A percentile compares a stretch with the other conserved stretches of the same genome.
phyloP scores from a whole-genome alignment of 1,284 basidiomycete species.

The Microbotryum intermedium region DNA sequence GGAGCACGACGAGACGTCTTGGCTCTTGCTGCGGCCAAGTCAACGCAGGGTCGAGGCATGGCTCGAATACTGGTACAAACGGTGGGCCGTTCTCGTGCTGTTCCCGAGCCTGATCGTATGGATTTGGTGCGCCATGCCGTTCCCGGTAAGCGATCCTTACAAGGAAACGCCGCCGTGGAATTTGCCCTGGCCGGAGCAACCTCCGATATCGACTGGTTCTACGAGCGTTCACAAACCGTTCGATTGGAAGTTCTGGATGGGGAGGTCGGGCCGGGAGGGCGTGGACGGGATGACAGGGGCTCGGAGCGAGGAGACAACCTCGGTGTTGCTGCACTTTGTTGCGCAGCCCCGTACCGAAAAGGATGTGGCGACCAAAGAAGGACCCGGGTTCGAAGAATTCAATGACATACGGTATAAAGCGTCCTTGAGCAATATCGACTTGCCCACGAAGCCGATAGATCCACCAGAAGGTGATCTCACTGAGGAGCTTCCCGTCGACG shows the following conservation, averaged over 20 bases:
- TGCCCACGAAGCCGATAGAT: not conserved
- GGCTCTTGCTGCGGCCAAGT: slow-evolving; percentile 40
- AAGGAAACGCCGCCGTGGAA: slow-evolving; percentile 30
- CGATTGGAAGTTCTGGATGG: too few relatives aligned
- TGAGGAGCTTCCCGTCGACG: slow-evolving; percentile 40
- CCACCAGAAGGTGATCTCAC: not conserved
- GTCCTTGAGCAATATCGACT: too few relatives aligned
- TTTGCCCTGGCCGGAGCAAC: slow-evolving; percentile 33
- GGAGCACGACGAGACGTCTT: slow-evolving; percentile 15
- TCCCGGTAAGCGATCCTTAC: slow-evolving; percentile 46
- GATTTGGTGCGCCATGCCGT: slow-evolving; percentile 49
- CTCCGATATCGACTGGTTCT: too few relatives aligned
- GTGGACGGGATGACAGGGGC: too few relatives aligned
- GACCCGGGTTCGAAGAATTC: too few relatives aligned
- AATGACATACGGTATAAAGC: too few relatives aligned
- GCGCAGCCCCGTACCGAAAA: too few relatives aligned
- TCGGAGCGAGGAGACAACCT: too few relatives aligned
- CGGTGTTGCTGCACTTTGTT: too few relatives aligned
- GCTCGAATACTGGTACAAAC: slow-evolving; percentile 45
- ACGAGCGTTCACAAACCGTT: too few relatives aligned
- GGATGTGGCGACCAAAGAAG: too few relatives aligned
- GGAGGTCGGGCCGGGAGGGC: too few relatives aligned
- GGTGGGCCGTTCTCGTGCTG: slow-evolving; percentile 45
- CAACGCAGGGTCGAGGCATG: slow-evolving; percentile 43
- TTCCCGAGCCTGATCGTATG: slow-evolving; percentile 47